These are phyloP conservation scores for Aspergillaceae sp. DNA, from an alignment of 2,329 filamentous ascomycete genomes.

Conservation along the genomic window DNA sequence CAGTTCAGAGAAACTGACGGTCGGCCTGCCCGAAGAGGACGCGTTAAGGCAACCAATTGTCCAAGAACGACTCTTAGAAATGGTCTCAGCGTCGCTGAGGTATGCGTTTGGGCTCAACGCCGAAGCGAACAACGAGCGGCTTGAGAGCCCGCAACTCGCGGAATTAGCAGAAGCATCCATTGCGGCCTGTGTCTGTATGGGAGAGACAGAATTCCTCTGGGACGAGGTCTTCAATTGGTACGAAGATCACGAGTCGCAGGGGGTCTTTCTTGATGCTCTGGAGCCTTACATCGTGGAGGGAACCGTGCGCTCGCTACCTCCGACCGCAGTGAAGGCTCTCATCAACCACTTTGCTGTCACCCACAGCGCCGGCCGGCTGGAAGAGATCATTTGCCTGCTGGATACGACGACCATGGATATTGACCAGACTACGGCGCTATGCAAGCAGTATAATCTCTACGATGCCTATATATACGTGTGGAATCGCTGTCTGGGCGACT, in stretches of 20 bases:
- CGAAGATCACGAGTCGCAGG: slow-evolving; percentile 63
- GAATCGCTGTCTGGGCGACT: slow-evolving; percentile 84
- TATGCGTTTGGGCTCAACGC: slow-evolving; percentile 68
- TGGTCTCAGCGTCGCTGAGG: slow-evolving; percentile 83
- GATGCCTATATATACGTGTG: slow-evolving; percentile 95
- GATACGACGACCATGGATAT: slow-evolving; percentile 86
- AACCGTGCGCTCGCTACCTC: slow-evolving; percentile 66
- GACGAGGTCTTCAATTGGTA: slow-evolving; percentile 87
- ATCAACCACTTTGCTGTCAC: slow-evolving; percentile 71
- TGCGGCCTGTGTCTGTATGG: slow-evolving; percentile 67
- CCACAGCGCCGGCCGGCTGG: slow-evolving; percentile 67
- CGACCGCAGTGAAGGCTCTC: slow-evolving; percentile 74
- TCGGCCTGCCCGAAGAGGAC: slow-evolving; percentile 83
- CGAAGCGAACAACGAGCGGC: slow-evolving; percentile 40
- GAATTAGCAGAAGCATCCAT: slow-evolving; percentile 80
- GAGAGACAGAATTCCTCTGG: slow-evolving; percentile 75
- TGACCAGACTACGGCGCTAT: slow-evolving; percentile 82
- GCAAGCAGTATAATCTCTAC: slow-evolving; percentile 85
- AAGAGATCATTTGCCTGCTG: slow-evolving; percentile 91
- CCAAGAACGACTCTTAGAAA: slow-evolving; percentile 79
- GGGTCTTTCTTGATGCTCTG: slow-evolving; percentile 76
- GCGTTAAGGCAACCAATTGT: slow-evolving; percentile 69
- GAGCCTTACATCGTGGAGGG: slow-evolving; percentile 81
- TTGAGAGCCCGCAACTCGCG: slow-evolving; percentile 56
- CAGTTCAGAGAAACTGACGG: slow-evolving; percentile 84